Percentiles rank a stretch among this genome's conserved stretches.
These are phyloP conservation scores for Kwoniella pini DNA, from an alignment of 768 basidiomycete species.

Conservation along the genomic window DNA sequence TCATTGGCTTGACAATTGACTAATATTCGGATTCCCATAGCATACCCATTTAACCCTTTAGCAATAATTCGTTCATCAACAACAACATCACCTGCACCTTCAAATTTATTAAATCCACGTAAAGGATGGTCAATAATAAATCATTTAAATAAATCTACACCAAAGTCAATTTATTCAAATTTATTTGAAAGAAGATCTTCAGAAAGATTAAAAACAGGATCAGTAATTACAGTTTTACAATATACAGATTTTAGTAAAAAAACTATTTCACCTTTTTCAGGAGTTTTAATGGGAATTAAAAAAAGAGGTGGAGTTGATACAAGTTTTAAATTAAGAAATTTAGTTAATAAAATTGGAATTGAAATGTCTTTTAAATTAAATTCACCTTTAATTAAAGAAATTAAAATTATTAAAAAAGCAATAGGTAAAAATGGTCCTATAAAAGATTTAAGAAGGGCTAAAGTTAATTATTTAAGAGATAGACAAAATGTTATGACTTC, in stretches of 20 bases:
- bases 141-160: constrained; percentile 63
- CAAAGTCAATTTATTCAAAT: constrained; percentile 66
- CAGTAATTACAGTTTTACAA: constrained; percentile 73
- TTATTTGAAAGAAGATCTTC: constrained; percentile 73
- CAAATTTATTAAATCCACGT: constrained; percentile 34
- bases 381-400: constrained; percentile 82
- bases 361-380: constrained; percentile 89
- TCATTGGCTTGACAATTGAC: neutral
- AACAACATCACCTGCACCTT: constrained; percentile 15
- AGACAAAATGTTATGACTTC: constrained; percentile 44
- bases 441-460: constrained; percentile 41
- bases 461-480: constrained; percentile 52
- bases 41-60: constrained; percentile 38
- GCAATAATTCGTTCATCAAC: constrained; percentile 24
- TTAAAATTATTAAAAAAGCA: constrained; percentile 65
- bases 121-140: constrained; percentile 44
- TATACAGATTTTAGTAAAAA: constrained; percentile 72
- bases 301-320: constrained; percentile 69
- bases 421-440: constrained; percentile 30
- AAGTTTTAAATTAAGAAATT: constrained; percentile 83
- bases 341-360: constrained; percentile 85
- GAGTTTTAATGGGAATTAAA: constrained; percentile 74
- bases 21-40: neutral
- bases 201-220: constrained; percentile 72
- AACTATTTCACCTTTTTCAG: constrained; percentile 66